A percentile compares a stretch with the other conserved stretches of the same genome.
These are phyloP conservation scores for Thozetella sp. DNA, from an alignment of 495 filamentous ascomycete species.

Conservation along the genomic window DNA sequence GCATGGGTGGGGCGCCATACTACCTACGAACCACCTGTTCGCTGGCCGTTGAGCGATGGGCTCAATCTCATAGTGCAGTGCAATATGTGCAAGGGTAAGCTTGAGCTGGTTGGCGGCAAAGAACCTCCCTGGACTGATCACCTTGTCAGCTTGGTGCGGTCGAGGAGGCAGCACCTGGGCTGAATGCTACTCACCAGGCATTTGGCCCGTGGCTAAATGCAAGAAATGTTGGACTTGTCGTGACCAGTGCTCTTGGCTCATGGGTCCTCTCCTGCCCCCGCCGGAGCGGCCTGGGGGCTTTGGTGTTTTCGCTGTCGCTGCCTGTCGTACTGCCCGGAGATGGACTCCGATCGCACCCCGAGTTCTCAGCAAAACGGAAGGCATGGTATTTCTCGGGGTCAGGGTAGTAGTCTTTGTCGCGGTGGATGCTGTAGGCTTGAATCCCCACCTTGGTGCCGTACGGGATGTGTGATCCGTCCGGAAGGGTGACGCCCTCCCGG, in stretches of 20 bases:
- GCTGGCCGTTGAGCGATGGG: conserved; percentile 22
- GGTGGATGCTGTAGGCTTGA: conserved; percentile 34
- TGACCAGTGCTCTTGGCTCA: conserved; percentile 22
- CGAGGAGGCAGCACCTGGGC: not conserved
- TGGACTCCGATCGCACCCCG: not conserved
- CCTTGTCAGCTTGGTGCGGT: not conserved
- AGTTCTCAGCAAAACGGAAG: conserved; percentile 29
- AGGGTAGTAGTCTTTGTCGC: conserved; percentile 36
- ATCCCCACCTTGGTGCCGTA: conserved; percentile 37
- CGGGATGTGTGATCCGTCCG: conserved; percentile 31
- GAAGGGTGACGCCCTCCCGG: conserved; percentile 30
- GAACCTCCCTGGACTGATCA: conserved; percentile 33
- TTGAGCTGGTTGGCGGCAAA: conserved; percentile 44
- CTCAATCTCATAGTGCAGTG: conserved; percentile 39
- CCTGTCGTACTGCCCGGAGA: conserved; percentile 7
- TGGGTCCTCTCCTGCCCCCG: not conserved
- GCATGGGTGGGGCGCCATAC: not conserved
- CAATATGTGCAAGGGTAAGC: conserved; percentile 38
- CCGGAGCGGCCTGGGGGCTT: not conserved
- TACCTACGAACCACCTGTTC: not conserved
- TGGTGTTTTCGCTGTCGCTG: not conserved
- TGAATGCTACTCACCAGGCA: conserved; percentile 30
- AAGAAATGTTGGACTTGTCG: conserved; percentile 32
- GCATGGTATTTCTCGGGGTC: conserved; percentile 32
- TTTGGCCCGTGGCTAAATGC: conserved; percentile 38